phyloP scores from a whole-genome alignment of 805 yeast species.

The Dipodascus geniculatus region DNA sequence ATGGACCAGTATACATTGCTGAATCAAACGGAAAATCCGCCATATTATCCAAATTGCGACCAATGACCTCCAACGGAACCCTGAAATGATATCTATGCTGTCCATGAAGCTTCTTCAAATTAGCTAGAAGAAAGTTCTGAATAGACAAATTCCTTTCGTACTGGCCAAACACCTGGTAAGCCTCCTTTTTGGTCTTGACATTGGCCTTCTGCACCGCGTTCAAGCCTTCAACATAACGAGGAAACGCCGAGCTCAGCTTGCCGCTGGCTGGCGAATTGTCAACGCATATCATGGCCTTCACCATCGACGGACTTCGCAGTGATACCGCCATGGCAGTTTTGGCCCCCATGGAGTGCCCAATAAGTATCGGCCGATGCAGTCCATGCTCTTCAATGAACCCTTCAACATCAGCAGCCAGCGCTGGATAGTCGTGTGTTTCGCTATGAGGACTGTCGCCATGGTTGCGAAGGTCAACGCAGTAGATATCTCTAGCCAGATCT shows the following conservation, averaged over 20 bases:
- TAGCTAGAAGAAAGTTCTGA: constrained; percentile 69
- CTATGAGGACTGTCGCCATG: constrained; percentile 87
- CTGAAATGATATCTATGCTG: constrained; percentile 32
- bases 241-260: constrained; percentile 46
- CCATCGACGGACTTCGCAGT: constrained; percentile 49
- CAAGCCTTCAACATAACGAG: constrained; percentile 54
- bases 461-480: constrained; percentile 55
- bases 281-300: constrained; percentile 56
- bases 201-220: constrained; percentile 39
- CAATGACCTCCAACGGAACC: constrained; percentile 63
- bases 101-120: constrained; percentile 38
- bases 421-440: constrained; percentile 61
- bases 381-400: constrained; percentile 42
- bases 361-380: constrained; percentile 23
- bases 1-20: constrained; percentile 54
- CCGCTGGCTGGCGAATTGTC: constrained; percentile 83
- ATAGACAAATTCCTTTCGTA: constrained; percentile 51
- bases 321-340: constrained; percentile 85
- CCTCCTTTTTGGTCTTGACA: constrained; percentile 47
- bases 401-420: constrained; percentile 81
- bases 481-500: constrained; percentile 1
- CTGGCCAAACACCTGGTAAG: constrained; percentile 47
- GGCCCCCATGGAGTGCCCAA: constrained; percentile 60
- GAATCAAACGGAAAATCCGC: constrained; percentile 70
- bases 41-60: constrained; percentile 51